Base-by-base conservation (phyloP, 2,329 filamentous ascomycete species). In the Xylariaceae sp. region DNA sequence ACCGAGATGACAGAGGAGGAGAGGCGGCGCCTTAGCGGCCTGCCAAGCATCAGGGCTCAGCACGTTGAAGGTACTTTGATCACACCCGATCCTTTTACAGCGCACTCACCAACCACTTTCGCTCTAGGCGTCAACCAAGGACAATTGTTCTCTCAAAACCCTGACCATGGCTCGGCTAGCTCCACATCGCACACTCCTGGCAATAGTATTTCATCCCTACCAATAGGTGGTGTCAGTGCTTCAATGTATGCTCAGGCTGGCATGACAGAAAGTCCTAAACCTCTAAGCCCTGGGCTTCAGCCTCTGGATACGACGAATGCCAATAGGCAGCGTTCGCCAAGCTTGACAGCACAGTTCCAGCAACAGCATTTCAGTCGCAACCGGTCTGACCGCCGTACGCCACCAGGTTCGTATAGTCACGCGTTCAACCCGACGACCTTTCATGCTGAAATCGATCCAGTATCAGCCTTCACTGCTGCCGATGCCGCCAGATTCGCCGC, bases 241-340 rank as follows among this genome's bases (percentile, higher is more conserved):
- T 52, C 53, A 16, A 80, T 91, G 60, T 95, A 89, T 67, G 80
- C 84, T 8, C 85, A 90, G 59, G 80, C 81, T 50, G 80, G 75
- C 54, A 88, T 95, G 75, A 94, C 88, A 2, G 90, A 96, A 70
- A 95, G 89, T 61, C 90, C 91, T 0, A 95, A 92, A 67, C 87
- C 91, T 3, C 76, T 95, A 39, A 91, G 86, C 56, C 87, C 67
- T n/a, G 78, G 78, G 16, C 76, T 71, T 68, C 78, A 67, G 67
- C 54, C 77, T 18, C 76, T 86, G 47, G 82, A 83, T 60, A 70
- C 78, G 15, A 70, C 73, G 47, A 73, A 68, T 29, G 70, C 80
- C 49, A 74, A 71, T 40, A 77, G 83, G 53, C 83, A 85, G 58
- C 78, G 82, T 51, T 88, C 84, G 30, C 84, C 85, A n/a, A 86